Percentiles rank a stretch among this genome's conserved stretches.
Evolutionary conservation across 768 basidiomycete genomes (phyloP).

Genomic region (Hygrophorus russula): DNA sequence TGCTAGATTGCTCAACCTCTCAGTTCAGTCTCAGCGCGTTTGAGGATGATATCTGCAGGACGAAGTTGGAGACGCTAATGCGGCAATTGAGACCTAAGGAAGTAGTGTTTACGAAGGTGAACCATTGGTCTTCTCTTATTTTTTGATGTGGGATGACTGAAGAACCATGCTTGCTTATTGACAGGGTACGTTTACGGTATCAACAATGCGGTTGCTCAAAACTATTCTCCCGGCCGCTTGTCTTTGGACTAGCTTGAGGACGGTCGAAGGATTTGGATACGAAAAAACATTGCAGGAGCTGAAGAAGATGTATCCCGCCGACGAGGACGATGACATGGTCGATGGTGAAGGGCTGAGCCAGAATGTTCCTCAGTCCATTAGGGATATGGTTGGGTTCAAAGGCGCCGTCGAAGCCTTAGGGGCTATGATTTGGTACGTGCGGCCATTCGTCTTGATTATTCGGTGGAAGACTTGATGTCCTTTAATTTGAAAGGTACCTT

Average conservation of each 20-base stretch:
- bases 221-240: constrained; percentile 68
- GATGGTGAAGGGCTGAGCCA: constrained; percentile 34
- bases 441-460: not conserved
- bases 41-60: constrained; percentile 86
- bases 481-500: constrained; percentile 47
- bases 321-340: constrained; percentile 30
- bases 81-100: constrained; percentile 88
- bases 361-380: constrained; percentile 60
- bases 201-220: constrained; percentile 76
- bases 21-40: constrained; percentile 88
- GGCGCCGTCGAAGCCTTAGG: constrained; percentile 80
- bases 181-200: constrained; percentile 78
- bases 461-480: not conserved
- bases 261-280: constrained; percentile 74
- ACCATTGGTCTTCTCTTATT: constrained; percentile 5
- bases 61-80: constrained; percentile 87
- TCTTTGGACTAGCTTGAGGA: constrained; percentile 79
- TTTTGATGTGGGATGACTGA: not conserved
- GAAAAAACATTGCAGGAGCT: constrained; percentile 61
- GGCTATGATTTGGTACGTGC: constrained; percentile 74
- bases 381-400: constrained; percentile 53
- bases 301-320: constrained; percentile 47
- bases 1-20: constrained; percentile 90
- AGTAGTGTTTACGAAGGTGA: constrained; percentile 80
- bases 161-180: not conserved